Conservation (phyloP, 306 rosid species). For the Trifolium repens region DNA sequence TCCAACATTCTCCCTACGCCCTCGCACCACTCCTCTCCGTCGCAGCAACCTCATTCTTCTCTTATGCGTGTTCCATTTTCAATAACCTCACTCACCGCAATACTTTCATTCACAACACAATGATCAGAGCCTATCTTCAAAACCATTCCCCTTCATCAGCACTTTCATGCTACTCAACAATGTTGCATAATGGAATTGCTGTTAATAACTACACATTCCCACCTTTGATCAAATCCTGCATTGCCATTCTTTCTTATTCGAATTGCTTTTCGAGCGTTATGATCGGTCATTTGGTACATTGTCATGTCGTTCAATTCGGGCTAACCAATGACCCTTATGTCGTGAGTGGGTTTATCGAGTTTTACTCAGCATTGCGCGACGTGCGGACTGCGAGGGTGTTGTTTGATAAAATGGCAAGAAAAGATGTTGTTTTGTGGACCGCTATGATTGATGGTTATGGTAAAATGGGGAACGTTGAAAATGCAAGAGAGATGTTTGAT, state of each 20-base stretch:
- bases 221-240: conserved; percentile 80
- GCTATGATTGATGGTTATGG: conserved; percentile 83
- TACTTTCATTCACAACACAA: conserved; percentile 70
- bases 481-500: conserved; percentile 71
- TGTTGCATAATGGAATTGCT: conserved; percentile 58
- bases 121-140: conserved; percentile 67
- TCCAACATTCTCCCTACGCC: too few relatives aligned
- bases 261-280: too few relatives aligned
- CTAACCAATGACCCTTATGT: conserved; percentile 61
- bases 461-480: conserved; percentile 61
- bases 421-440: conserved; percentile 87
- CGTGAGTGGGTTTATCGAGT: conserved; percentile 57
- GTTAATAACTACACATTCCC: conserved; percentile 85
- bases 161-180: conserved; percentile 54
- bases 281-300: not conserved
- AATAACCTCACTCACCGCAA: conserved; percentile 55
- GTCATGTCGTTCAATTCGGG: conserved; percentile 65
- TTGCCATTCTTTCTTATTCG: not conserved
- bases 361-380: conserved; percentile 50
- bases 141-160: conserved; percentile 48
- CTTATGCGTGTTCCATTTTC: conserved; percentile 69
- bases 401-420: conserved; percentile 55
- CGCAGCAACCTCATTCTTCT: conserved; percentile 52
- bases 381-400: conserved; percentile 51
- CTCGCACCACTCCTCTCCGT: too few relatives aligned